Conservation (phyloP, 2,329 filamentous ascomycete genomes). For the Sarocladium oryzae region DNA sequence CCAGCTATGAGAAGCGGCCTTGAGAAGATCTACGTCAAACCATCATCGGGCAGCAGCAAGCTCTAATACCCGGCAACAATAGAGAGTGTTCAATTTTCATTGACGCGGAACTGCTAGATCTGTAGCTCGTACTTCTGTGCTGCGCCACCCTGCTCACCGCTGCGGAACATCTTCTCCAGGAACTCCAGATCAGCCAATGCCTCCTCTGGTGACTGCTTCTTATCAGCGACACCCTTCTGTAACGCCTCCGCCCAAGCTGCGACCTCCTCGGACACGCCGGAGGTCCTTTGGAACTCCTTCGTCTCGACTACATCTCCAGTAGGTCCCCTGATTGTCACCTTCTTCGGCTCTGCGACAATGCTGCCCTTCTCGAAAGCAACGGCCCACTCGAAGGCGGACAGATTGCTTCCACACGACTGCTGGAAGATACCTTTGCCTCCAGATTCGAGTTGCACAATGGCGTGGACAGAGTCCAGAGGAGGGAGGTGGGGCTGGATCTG, state of each 20-base stretch:
- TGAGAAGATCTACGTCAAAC: conserved; percentile 42
- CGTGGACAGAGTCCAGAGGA: conserved; percentile 61
- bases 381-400: conserved; percentile 46
- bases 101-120: conserved; percentile 10
- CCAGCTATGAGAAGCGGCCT: conserved; percentile 51
- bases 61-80: too few relatives aligned
- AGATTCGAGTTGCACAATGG: conserved; percentile 45
- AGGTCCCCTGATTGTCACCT: conserved; percentile 29
- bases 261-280: conserved; percentile 53
- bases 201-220: conserved; percentile 48
- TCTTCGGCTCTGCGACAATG: conserved; percentile 41
- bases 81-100: too few relatives aligned
- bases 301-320: conserved; percentile 24
- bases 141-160: conserved; percentile 36
- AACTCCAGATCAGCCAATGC: conserved; percentile 57
- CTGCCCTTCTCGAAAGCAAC: conserved; percentile 52
- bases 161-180: conserved; percentile 43
- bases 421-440: conserved; percentile 51
- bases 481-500: conserved; percentile 51
- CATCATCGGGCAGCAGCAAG: conserved; percentile 15
- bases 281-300: conserved; percentile 42
- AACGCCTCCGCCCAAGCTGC: conserved; percentile 44
- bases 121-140: conserved; percentile 34
- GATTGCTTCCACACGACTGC: conserved; percentile 50
- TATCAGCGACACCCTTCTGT: conserved; percentile 37